Evolutionary conservation across 1,284 basidiomycete genomes (phyloP).

Genomic region (Puccinia polysora): DNA sequence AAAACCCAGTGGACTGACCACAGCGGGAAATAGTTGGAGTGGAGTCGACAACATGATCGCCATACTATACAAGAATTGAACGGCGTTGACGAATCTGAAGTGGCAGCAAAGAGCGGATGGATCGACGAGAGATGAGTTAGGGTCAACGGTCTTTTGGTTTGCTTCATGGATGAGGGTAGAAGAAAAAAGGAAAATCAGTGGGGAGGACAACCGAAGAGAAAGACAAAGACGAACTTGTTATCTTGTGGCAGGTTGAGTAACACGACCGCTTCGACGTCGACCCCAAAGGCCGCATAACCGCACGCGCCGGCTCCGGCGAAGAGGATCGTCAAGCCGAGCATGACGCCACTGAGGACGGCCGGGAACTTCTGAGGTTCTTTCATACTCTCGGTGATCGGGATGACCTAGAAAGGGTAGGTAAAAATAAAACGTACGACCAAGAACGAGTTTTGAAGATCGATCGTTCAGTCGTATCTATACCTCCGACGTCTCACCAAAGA

Average conservation of each 20-base stretch:
- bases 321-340: slow-evolving; percentile 67
- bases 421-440: too few species aligned
- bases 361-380: slow-evolving; percentile 84
- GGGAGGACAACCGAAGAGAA: slow-evolving; percentile 4
- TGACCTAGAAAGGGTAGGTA: slow-evolving; percentile 58
- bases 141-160: background rate
- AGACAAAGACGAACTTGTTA: slow-evolving; percentile 74
- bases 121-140: slow-evolving; percentile 16
- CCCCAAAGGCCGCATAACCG: slow-evolving; percentile 53
- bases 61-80: slow-evolving; percentile 59
- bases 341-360: slow-evolving; percentile 77
- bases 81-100: slow-evolving; percentile 51
- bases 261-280: slow-evolving; percentile 75
- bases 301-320: slow-evolving; percentile 81
- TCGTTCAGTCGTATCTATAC: background rate
- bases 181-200: background rate
- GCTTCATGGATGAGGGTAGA: too few species aligned
- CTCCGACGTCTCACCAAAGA: background rate
- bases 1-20: slow-evolving; percentile 51
- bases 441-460: too few species aligned
- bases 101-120: slow-evolving; percentile 77
- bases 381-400: slow-evolving; percentile 97
- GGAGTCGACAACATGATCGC: slow-evolving; percentile 92
- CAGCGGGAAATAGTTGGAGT: slow-evolving; percentile 92
- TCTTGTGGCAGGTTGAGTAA: slow-evolving; percentile 85